These are phyloP conservation scores for Diaporthe batatas DNA, from an alignment of 2,329 filamentous ascomycete species.

Conservation along the genomic window DNA sequence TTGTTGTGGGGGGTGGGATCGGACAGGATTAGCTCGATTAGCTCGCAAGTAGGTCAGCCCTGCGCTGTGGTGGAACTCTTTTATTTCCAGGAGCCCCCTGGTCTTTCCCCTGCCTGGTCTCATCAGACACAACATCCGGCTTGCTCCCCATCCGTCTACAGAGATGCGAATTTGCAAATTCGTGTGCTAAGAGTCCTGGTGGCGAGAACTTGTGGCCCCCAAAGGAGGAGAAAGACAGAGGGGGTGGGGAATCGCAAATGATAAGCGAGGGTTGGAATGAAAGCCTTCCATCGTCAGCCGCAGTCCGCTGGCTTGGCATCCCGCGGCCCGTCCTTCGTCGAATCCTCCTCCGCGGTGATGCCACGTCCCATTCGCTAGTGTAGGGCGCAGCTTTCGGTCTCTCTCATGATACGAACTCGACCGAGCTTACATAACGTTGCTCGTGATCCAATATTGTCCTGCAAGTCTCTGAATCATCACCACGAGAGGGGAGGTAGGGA, in stretches of 20 bases:
- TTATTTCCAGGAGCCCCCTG: not conserved
- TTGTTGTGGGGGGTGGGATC: not conserved
- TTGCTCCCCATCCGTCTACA: not conserved
- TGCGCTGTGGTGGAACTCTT: conserved; percentile 1
- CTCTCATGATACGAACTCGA: not conserved
- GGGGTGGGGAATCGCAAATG: not conserved
- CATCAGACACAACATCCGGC: not conserved
- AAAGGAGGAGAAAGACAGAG: not conserved
- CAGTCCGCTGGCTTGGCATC: conserved; percentile 31
- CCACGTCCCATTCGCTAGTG: conserved; percentile 4
- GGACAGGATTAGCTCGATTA: conserved; percentile 27
- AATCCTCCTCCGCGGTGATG: conserved; percentile 11
- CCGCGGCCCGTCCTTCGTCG: conserved; percentile 23
- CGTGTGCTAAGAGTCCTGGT: too few relatives aligned
- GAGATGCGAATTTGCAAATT: not conserved
- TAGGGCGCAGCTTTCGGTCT: conserved; percentile 5
- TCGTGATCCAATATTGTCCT: too few relatives aligned
- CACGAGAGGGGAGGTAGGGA: not conserved
- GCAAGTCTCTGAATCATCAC: not conserved
- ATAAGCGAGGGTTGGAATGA: not conserved
- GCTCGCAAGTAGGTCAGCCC: conserved; percentile 9
- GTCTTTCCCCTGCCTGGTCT: too few relatives aligned
- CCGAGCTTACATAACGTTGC: not conserved
- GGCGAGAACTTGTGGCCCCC: not conserved
- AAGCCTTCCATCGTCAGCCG: conserved; percentile 20